A percentile compares a stretch with the other conserved stretches of the same genome.
Conservation (phyloP, 2,329 filamentous ascomycete species). For the Colletotrichum chrysophilum region DNA sequence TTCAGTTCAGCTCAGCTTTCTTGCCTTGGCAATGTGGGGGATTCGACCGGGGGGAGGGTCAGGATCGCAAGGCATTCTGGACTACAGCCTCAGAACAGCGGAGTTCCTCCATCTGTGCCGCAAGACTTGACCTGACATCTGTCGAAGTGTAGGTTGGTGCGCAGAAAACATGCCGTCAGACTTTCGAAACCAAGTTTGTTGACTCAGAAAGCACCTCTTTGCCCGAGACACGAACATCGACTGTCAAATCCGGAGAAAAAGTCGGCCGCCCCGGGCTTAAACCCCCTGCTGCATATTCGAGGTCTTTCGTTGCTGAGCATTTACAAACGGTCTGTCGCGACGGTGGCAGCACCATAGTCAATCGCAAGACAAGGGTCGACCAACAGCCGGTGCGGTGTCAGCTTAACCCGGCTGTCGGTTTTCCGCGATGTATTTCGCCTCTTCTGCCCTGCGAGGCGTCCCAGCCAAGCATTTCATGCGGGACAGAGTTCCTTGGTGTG, state of each 20-base stretch:
- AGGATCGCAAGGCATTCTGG: neutral
- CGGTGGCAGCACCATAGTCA: neutral
- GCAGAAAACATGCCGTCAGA: constrained; percentile 3
- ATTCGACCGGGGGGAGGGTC: neutral
- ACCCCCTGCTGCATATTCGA: constrained; percentile 3
- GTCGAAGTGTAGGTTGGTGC: neutral
- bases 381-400: constrained; percentile 7
- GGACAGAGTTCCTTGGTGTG: neutral
- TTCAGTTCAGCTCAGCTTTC: neutral
- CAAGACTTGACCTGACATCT: neutral
- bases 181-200: neutral
- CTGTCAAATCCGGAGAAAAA: neutral
- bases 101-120: constrained; percentile 7
- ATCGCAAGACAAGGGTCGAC: neutral
- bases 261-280: constrained; percentile 9
- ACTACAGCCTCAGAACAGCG: neutral
- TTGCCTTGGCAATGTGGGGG: neutral
- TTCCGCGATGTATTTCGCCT: neutral
- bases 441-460: neutral
- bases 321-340: neutral
- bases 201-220: neutral
- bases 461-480: neutral
- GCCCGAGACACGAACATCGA: neutral
- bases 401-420: constrained; percentile 1
- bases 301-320: neutral